phyloP scores from a whole-genome alignment of 2,329 filamentous ascomycete genomes.

The Chrysoporthe puriensis region DNA sequence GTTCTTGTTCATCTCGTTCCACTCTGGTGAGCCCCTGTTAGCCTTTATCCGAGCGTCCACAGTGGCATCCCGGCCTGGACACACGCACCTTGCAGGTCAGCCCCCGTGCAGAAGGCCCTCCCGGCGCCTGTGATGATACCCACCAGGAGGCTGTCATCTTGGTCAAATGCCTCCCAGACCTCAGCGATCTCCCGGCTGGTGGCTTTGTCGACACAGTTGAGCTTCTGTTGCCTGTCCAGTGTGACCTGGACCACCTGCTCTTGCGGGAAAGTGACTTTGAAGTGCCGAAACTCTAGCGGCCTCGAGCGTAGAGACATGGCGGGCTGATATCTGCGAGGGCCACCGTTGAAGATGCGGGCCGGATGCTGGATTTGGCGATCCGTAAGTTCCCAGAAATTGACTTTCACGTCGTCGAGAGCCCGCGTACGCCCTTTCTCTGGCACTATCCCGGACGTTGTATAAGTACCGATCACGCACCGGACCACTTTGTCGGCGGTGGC shows the following conservation, averaged over 20 bases:
- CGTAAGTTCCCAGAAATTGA: background rate
- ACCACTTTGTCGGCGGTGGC: background rate
- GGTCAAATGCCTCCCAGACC: constrained; percentile 57
- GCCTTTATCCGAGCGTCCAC: constrained; percentile 1
- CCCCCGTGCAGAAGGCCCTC: constrained; percentile 66
- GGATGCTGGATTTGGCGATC: background rate
- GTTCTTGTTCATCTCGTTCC: constrained; percentile 50
- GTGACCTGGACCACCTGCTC: constrained; percentile 38
- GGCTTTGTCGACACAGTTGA: constrained; percentile 56
- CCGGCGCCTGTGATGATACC: constrained; percentile 65
- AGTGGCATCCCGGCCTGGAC: background rate
- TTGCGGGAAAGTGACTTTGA: constrained; percentile 27
- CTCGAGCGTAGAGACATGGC: constrained; percentile 26
- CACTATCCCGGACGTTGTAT: background rate
- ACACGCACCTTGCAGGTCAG: constrained; percentile 57
- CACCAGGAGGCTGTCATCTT: constrained; percentile 58
- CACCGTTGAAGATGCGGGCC: background rate
- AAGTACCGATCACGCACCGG: background rate
- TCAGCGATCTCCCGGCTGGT: constrained; percentile 51
- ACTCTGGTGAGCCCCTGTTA: constrained; percentile 45
- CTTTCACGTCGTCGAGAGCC: background rate
- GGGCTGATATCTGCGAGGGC: background rate
- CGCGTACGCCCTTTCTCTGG: background rate
- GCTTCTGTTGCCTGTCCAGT: constrained; percentile 56
- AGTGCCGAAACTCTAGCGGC: constrained; percentile 30